Conservation (phyloP, 2,329 filamentous ascomycete species). For the Mycosphaerella arachidis region DNA sequence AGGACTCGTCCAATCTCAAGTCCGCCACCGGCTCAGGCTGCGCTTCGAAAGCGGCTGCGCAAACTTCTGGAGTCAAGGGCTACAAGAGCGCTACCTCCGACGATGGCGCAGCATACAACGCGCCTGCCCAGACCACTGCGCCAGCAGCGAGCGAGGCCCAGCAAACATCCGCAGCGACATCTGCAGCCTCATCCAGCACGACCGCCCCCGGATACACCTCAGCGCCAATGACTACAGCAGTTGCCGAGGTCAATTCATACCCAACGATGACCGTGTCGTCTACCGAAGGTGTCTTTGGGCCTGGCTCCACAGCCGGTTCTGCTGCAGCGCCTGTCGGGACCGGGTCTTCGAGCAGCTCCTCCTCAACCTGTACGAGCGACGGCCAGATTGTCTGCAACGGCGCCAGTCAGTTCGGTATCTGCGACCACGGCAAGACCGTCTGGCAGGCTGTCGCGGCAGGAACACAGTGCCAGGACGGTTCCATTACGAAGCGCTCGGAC, state of each 20-base stretch:
- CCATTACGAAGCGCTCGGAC: slow-evolving; percentile 23
- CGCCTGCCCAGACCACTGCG: slow-evolving; percentile 1
- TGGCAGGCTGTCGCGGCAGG: slow-evolving; percentile 42
- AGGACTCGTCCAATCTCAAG: slow-evolving; percentile 1
- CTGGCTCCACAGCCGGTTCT: slow-evolving; percentile 6
- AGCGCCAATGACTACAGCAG: background rate
- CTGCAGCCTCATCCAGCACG: background rate
- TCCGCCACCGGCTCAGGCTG: slow-evolving; percentile 20
- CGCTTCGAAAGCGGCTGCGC: slow-evolving; percentile 14
- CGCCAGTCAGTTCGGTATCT: slow-evolving; percentile 39
- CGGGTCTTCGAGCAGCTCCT: background rate
- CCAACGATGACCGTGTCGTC: slow-evolving; percentile 5
- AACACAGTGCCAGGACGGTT: slow-evolving; percentile 42
- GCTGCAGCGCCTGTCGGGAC: slow-evolving; percentile 10
- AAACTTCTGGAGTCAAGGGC: slow-evolving; percentile 6
- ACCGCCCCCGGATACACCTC: background rate
- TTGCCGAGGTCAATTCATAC: background rate
- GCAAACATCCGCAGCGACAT: slow-evolving; percentile 10
- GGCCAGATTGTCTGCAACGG: slow-evolving; percentile 39
- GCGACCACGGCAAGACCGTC: slow-evolving; percentile 39
- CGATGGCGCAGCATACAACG: slow-evolving; percentile 4
- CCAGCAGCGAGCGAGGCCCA: slow-evolving; percentile 11
- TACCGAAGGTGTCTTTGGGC: slow-evolving; percentile 2
- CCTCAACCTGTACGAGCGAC: slow-evolving; percentile 17
- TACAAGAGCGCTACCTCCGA: slow-evolving; percentile 2